A percentile compares a stretch with the other conserved stretches of the same genome.
These are phyloP conservation scores for Bipolaris zeicola DNA, from an alignment of 2,329 filamentous ascomycete genomes.

Conservation along the genomic window DNA sequence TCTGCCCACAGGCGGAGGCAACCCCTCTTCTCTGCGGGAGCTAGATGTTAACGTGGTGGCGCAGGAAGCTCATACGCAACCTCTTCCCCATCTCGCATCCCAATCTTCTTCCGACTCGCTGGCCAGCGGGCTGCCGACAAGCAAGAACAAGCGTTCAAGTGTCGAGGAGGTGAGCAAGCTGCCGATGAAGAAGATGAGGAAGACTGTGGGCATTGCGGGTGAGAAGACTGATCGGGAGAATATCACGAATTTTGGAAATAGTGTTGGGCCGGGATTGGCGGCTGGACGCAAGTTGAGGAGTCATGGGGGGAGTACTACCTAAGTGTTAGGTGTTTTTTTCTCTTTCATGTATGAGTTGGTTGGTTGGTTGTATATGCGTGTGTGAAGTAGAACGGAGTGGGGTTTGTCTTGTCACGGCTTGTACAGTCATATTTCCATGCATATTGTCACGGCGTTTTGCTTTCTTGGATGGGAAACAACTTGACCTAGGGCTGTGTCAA, in stretches of 20 bases:
- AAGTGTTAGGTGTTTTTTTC: neutral
- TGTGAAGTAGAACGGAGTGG: neutral
- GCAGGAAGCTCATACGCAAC: slow-evolving; percentile 39
- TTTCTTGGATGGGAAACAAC: neutral
- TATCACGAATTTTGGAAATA: slow-evolving; percentile 48
- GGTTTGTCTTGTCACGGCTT: neutral
- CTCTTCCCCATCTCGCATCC: slow-evolving; percentile 39
- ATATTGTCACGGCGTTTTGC: neutral
- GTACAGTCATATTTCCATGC: neutral
- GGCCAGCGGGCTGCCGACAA: slow-evolving; percentile 40
- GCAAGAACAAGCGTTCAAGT: slow-evolving; percentile 53
- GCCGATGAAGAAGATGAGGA: slow-evolving; percentile 52
- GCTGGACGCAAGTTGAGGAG: slow-evolving; percentile 49
- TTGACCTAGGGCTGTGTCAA: neutral
- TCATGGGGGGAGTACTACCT: slow-evolving; percentile 39
- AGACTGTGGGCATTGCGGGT: slow-evolving; percentile 49
- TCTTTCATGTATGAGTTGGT: neutral
- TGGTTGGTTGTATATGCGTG: neutral
- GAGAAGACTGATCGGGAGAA: slow-evolving; percentile 51
- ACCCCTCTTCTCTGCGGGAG: slow-evolving; percentile 49
- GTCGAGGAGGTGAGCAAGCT: slow-evolving; percentile 46
- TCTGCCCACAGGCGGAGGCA: slow-evolving; percentile 29
- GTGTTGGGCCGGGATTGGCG: slow-evolving; percentile 45
- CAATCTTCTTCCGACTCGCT: slow-evolving; percentile 36
- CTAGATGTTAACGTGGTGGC: slow-evolving; percentile 55